Conservation (phyloP, 1,284 basidiomycete species). For the Apiotrichum mycotoxinovorans region DNA sequence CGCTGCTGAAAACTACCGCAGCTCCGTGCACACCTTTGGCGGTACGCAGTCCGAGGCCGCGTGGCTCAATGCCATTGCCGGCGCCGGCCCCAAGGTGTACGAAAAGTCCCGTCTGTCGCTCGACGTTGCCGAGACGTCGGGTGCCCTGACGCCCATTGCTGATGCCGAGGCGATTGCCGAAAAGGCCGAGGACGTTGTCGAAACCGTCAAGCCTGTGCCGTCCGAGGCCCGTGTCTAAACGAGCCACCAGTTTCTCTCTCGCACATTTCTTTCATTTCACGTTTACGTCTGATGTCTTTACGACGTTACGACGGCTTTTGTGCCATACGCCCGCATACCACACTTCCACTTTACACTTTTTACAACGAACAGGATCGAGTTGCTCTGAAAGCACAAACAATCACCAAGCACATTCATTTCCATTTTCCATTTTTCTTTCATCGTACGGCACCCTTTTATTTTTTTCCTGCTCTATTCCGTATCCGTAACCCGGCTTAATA, state of each 20-base stretch:
- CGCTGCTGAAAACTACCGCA: neutral
- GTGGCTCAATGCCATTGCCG: neutral
- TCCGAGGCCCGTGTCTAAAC: too few species aligned
- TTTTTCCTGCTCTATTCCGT: too few species aligned
- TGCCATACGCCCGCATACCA: neutral
- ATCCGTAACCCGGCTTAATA: too few species aligned
- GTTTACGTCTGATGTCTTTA: neutral
- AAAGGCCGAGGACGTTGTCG: neutral
- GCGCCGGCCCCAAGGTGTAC: neutral
- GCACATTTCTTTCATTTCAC: neutral
- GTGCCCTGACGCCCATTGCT: neutral
- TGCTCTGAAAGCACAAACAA: neutral
- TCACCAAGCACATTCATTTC: neutral
- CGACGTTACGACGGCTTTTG: neutral
- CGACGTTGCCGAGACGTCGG: neutral
- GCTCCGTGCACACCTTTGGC: conserved; percentile 4
- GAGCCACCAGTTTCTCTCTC: neutral
- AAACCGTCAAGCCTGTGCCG: neutral
- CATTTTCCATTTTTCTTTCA: neutral
- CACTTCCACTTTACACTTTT: neutral
- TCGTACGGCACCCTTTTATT: neutral
- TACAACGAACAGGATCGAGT: neutral
- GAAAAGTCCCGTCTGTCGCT: conserved; percentile 1
- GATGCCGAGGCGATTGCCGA: neutral
- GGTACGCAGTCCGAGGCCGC: conserved; percentile 2